A percentile compares a stretch with the other conserved stretches of the same genome.
Conservation (phyloP, 2,329 filamentous ascomycete genomes). For the Arthrobotrys sphaeroides region DNA sequence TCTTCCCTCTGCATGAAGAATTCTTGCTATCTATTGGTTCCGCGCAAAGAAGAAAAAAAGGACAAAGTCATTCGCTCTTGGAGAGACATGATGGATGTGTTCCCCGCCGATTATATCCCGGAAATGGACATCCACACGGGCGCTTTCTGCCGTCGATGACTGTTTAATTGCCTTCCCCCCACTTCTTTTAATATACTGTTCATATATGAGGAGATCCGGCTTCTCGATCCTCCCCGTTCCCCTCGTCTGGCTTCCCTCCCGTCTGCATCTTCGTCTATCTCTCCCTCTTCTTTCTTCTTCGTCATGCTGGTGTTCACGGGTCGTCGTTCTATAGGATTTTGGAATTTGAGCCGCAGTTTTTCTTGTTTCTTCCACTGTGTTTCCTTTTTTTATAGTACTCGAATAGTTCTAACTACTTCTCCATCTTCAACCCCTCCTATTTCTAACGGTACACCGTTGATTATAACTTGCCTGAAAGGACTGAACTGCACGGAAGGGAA, state of each 20-base stretch:
- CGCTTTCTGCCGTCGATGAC: conserved; percentile 25
- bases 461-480: not conserved
- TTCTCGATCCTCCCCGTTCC: not conserved
- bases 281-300: no score
- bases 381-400: conserved; percentile 17
- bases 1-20: conserved; percentile 3
- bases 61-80: conserved; percentile 42
- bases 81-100: not conserved
- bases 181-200: conserved; percentile 47
- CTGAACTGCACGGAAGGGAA: conserved; percentile 26
- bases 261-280: conserved; percentile 29
- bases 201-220: conserved; percentile 15
- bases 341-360: conserved; percentile 51
- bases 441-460: conserved; percentile 1
- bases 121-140: not conserved
- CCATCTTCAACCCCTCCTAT: not conserved
- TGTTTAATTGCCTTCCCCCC: conserved; percentile 29
- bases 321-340: conserved; percentile 54
- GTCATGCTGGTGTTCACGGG: conserved; percentile 52
- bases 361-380: conserved; percentile 12
- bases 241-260: conserved; percentile 12
- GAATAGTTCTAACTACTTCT: conserved; percentile 8
- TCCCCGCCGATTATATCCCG: not conserved
- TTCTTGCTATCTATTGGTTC: conserved; percentile 48
- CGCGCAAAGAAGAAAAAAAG: no score